phyloP scores from a whole-genome alignment of 768 basidiomycete genomes.

The Suillus placidus region DNA sequence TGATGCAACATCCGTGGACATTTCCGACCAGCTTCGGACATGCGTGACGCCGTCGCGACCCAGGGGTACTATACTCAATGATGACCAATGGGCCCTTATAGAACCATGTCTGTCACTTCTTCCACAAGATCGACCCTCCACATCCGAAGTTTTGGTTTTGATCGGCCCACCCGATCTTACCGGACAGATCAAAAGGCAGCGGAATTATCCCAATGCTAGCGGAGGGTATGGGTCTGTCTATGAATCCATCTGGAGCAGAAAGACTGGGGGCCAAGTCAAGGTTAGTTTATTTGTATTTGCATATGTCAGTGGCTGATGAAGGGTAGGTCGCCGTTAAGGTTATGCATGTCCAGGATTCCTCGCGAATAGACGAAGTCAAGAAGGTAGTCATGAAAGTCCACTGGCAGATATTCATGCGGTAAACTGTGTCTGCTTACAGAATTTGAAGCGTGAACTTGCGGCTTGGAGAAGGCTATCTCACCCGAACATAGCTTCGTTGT shows the following conservation, averaged over 20 bases:
- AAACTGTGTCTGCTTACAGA: not conserved
- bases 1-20: not conserved
- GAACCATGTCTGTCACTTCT: not conserved
- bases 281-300: not conserved
- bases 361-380: not conserved
- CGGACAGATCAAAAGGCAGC: not conserved
- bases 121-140: not conserved
- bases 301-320: not conserved
- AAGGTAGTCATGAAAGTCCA: not conserved
- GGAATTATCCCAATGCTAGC: fast-evolving
- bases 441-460: not conserved
- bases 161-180: not conserved
- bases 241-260: not conserved
- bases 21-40: not conserved
- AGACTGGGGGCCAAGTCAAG: not conserved
- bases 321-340: not conserved
- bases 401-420: not conserved
- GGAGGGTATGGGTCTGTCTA: not conserved
- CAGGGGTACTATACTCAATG: not conserved
- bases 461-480: slow-evolving; percentile 5
- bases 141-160: not conserved
- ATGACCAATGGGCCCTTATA: not conserved
- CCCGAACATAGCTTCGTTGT: not conserved
- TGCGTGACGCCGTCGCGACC: not conserved
- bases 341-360: not conserved